A percentile compares a stretch with the other conserved stretches of the same genome.
phyloP scores from a whole-genome alignment of 164 flowering plant species.

The Vitis amurensis region DNA sequence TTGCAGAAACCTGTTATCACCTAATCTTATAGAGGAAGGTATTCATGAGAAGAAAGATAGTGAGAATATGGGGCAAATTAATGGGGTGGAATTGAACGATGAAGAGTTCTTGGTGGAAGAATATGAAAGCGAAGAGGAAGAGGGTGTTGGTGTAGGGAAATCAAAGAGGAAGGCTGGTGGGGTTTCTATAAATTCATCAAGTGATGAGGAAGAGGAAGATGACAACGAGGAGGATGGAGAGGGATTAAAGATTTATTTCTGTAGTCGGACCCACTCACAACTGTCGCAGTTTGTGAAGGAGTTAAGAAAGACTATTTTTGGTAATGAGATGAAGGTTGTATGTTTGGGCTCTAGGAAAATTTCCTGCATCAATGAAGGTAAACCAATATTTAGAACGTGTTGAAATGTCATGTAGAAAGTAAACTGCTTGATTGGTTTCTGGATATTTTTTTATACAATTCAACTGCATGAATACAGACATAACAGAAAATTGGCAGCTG shows the following conservation, averaged over 20 bases:
- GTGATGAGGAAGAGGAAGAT: conserved; percentile 64
- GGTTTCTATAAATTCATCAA: conserved; percentile 43
- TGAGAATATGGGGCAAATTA: conserved; percentile 19
- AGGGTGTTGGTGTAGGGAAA: conserved; percentile 16
- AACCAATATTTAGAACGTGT: too few species aligned
- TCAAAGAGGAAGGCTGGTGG: conserved; percentile 60
- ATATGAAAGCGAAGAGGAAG: conserved; percentile 83
- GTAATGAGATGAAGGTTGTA: conserved; percentile 57
- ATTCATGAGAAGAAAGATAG: conserved; percentile 7
- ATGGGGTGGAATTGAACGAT: conserved; percentile 40
- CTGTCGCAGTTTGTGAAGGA: conserved; percentile 92
- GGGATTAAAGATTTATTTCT: conserved; percentile 71
- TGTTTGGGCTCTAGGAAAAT: conserved; percentile 88
- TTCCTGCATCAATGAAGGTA: conserved; percentile 91
- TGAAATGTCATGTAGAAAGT: too few species aligned
- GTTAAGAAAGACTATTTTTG: conserved; percentile 72
- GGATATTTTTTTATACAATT: too few species aligned
- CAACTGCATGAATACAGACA: too few species aligned
- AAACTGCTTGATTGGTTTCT: too few species aligned
- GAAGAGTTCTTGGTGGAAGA: conserved; percentile 83
- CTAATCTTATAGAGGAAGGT: conserved; percentile 11
- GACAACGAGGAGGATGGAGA: conserved; percentile 43
- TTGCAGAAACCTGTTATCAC: conserved; percentile 15
- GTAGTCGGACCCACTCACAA: conserved; percentile 97
- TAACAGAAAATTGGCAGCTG: too few species aligned